phyloP scores from a whole-genome alignment of 2,329 filamentous ascomycete species.

The Magnaporthiopsis poae region DNA sequence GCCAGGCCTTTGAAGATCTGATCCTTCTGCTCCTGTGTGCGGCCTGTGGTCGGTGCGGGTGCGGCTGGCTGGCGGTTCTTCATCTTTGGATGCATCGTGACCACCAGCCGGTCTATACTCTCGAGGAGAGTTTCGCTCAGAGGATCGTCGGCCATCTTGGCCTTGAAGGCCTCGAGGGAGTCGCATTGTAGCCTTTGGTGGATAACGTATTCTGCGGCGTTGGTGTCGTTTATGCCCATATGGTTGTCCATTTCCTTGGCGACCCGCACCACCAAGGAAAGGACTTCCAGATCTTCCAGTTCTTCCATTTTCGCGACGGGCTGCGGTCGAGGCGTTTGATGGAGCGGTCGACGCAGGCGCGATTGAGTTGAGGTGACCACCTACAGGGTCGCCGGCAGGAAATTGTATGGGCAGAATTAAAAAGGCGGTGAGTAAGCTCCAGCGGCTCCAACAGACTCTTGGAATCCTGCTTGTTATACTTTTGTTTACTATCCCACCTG shows the following conservation, averaged over 20 bases:
- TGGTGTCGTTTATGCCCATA: constrained; percentile 83
- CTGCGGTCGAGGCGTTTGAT: background rate
- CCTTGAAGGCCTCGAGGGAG: constrained; percentile 63
- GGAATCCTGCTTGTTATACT: too few species aligned
- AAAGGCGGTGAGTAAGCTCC: background rate
- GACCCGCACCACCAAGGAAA: constrained; percentile 90
- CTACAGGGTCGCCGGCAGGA: too few species aligned
- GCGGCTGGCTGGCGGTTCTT: constrained; percentile 45
- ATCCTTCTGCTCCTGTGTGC: constrained; percentile 59
- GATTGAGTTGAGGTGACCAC: background rate
- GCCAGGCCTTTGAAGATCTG: constrained; percentile 84
- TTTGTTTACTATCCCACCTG: too few species aligned
- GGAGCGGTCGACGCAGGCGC: background rate
- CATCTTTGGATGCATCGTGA: constrained; percentile 84
- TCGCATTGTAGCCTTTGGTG: constrained; percentile 72
- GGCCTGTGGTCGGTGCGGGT: constrained; percentile 30
- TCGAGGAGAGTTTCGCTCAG: constrained; percentile 83
- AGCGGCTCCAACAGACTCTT: too few species aligned
- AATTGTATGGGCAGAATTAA: background rate
- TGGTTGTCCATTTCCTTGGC: constrained; percentile 92
- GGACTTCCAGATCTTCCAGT: constrained; percentile 77
- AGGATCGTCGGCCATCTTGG: constrained; percentile 60
- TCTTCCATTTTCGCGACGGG: constrained; percentile 60
- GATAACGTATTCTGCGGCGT: constrained; percentile 91
- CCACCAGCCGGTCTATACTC: constrained; percentile 79